These are phyloP conservation scores for Neurospora sp. DNA, from an alignment of 495 filamentous ascomycete genomes.

Conservation along the genomic window DNA sequence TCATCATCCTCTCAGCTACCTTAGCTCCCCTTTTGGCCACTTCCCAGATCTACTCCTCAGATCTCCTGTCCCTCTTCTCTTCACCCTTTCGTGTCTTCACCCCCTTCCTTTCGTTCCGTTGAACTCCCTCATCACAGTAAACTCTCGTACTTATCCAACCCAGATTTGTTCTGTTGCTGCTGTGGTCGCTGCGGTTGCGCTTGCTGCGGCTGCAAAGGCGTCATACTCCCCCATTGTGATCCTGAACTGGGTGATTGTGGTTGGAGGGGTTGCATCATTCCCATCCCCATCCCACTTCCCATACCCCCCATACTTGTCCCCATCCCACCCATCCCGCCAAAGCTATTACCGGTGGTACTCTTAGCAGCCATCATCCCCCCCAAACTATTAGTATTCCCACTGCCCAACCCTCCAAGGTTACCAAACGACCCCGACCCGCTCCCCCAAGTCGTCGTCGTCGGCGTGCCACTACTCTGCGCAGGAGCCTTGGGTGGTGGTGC, in stretches of 20 bases:
- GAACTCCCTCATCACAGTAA: constrained; percentile 40
- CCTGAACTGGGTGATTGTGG: constrained; percentile 13
- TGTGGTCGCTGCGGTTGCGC: constrained; percentile 24
- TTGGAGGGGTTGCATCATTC: background rate
- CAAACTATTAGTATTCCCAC: background rate
- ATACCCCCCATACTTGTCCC: background rate
- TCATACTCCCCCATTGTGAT: too few species aligned
- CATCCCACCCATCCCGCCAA: constrained; percentile 2
- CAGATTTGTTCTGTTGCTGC: constrained; percentile 42
- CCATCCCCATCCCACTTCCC: constrained; percentile 7
- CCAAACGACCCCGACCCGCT: background rate
- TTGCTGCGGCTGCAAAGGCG: constrained; percentile 16
- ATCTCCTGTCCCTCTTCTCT: background rate
- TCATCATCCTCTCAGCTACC: background rate
- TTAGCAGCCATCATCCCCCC: background rate
- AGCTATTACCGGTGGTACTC: background rate
- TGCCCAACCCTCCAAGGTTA: too few species aligned
- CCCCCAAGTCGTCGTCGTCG: constrained; percentile 1
- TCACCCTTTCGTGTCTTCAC: too few species aligned
- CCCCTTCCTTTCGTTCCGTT: too few species aligned
- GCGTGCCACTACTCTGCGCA: constrained; percentile 6
- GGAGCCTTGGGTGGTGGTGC: constrained; percentile 29
- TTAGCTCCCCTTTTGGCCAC: background rate
- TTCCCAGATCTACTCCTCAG: too few species aligned
- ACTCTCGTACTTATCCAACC: constrained; percentile 75